phyloP scores from a whole-genome alignment of 805 yeast species.

The Saccharomycopsis sp. region DNA sequence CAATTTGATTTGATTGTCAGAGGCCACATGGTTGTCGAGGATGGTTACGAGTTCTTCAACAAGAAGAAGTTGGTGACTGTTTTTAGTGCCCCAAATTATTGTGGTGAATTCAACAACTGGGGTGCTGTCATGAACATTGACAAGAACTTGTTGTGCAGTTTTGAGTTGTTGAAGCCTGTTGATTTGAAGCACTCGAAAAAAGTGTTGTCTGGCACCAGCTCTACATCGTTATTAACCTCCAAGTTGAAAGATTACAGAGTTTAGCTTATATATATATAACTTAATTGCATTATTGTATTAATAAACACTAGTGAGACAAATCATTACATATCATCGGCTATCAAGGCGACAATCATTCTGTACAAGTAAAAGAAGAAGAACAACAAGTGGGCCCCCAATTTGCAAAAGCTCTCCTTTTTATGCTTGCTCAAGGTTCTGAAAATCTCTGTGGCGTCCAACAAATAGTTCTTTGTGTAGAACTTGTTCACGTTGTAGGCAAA shows the following conservation, averaged over 20 bases:
- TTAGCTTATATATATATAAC: too few species aligned
- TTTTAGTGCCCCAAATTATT: constrained; percentile 76
- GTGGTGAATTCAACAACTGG: constrained; percentile 74
- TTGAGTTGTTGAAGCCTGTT: constrained; percentile 81
- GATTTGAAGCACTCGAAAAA: constrained; percentile 2
- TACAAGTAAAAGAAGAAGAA: constrained; percentile 94
- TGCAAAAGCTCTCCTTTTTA: constrained; percentile 85
- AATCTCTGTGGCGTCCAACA: constrained; percentile 94
- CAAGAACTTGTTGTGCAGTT: constrained; percentile 52
- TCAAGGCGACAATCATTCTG: constrained; percentile 90
- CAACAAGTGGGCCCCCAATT: constrained; percentile 81
- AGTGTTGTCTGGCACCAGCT: too few species aligned
- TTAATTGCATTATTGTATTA: too few species aligned
- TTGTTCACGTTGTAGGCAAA: constrained; percentile 77
- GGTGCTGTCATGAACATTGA: constrained; percentile 75
- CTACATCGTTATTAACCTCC: too few species aligned
- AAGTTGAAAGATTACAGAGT: too few species aligned
- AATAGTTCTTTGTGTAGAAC: constrained; percentile 68
- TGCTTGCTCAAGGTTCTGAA: constrained; percentile 89
- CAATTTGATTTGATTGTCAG: constrained; percentile 70
- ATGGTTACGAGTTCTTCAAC: constrained; percentile 77
- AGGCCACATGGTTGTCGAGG: constrained; percentile 88
- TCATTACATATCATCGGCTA: constrained; percentile 48
- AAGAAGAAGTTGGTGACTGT: constrained; percentile 68
- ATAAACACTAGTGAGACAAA: neutral